phyloP scores from a whole-genome alignment of 352 stramenopile species.

The Stephanocyclus meneghinianus region DNA sequence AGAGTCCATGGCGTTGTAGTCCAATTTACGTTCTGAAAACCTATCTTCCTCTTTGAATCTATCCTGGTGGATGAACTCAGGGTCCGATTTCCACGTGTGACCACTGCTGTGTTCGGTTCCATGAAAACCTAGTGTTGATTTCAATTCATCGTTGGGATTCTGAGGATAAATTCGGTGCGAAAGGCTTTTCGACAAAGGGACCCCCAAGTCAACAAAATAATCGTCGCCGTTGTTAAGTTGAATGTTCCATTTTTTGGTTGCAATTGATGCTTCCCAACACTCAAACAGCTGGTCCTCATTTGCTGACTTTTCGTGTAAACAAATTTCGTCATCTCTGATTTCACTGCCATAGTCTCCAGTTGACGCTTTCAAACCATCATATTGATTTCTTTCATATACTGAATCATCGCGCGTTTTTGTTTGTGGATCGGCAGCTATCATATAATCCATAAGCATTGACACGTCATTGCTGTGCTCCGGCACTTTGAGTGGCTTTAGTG shows the following conservation, averaged over 20 bases:
- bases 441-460: slow-evolving; percentile 32
- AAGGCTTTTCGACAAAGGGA: not conserved
- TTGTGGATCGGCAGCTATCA: slow-evolving; percentile 15
- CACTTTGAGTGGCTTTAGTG: slow-evolving; percentile 1
- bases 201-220: not conserved
- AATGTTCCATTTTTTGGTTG: not conserved
- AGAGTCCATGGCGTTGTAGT: not conserved
- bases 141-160: not conserved
- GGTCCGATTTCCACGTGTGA: too few species aligned
- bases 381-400: too few species aligned
- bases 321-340: not conserved
- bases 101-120: not conserved
- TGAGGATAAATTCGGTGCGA: not conserved
- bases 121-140: not conserved
- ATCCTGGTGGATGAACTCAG: too few species aligned
- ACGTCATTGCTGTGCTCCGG: slow-evolving; percentile 30
- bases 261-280: not conserved
- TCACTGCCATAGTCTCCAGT: not conserved
- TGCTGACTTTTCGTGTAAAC: not conserved
- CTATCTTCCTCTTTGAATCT: not conserved
- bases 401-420: too few species aligned
- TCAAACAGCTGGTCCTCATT: not conserved
- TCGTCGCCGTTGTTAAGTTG: not conserved
- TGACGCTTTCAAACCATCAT: too few species aligned
- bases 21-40: not conserved